phyloP scores from a whole-genome alignment of 257 asterid species.

The Capsicum pubescens region DNA sequence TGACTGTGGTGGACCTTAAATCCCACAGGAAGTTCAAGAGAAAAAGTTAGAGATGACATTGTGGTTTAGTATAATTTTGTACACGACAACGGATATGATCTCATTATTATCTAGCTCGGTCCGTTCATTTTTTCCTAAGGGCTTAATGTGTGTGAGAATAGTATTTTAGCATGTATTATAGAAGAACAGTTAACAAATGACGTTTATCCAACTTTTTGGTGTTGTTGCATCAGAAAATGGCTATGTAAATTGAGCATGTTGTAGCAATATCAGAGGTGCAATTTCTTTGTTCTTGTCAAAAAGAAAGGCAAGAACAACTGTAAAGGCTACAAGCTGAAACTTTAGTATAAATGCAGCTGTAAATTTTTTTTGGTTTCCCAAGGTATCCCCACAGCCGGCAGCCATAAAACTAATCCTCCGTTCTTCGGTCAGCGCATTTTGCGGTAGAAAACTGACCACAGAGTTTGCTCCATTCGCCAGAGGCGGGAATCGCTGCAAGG shows the following conservation, averaged over 20 bases:
- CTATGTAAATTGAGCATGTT: conserved; percentile 44
- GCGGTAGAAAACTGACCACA: too few species aligned
- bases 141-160: conserved; percentile 56
- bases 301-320: too few species aligned
- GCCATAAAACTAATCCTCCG: too few species aligned
- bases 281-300: background rate
- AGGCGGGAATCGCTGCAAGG: too few species aligned
- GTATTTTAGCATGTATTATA: conserved; percentile 51
- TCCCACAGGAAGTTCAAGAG: conserved; percentile 72
- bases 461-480: too few species aligned
- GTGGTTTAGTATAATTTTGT: conserved; percentile 27
- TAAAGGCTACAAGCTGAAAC: too few species aligned
- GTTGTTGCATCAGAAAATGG: conserved; percentile 14
- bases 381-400: too few species aligned
- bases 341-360: too few species aligned
- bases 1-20: conserved; percentile 78
- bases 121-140: conserved; percentile 72
- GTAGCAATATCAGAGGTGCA: conserved; percentile 28
- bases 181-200: conserved; percentile 34
- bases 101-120: conserved; percentile 47
- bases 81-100: conserved; percentile 36
- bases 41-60: conserved; percentile 47
- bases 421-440: too few species aligned
- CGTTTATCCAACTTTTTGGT: conserved; percentile 41
- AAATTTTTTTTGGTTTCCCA: conserved; percentile 30